Evolutionary conservation across 2,329 filamentous ascomycete genomes (phyloP), one percentile per base, ranked within the genome.

Genomic region (Ciborinia camelliae): DNA sequence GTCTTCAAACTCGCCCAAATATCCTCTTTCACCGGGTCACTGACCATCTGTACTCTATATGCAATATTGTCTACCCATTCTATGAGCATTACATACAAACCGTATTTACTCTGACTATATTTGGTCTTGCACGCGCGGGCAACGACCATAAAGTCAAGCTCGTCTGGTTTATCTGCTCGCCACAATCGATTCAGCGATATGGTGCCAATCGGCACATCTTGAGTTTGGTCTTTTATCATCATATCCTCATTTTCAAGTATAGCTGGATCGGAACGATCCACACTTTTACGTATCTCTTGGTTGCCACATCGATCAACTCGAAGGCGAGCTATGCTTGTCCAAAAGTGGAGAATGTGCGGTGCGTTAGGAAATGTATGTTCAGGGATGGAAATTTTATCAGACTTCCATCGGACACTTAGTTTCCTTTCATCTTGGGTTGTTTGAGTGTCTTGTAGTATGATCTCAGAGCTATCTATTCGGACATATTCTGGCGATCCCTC

Each of bases 31-130:
- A 63, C 51, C 23, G 51, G 61, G 4, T 48, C 30, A 30, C 7
- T 48, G 7, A n/a, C 32, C 50, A 57, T 48, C n/a, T 63, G 61
- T n/a, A 57, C 41, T 4, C 30, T 43, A 20, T 55, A 63, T 28
- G 52, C 23, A 28, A 57, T 47, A 20, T 39, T 43, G 4, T 37
- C 18, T 20, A 39, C 28, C 51, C 41, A 63, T 57, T 32, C 28
- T 57, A 63, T 63, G 7, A 41, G 30, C 61, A 57, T 63, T 23
- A 50, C 23, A 57, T 57, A 54, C 28, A 63, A 28, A 28, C 12
- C 28, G 5, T 50, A 4, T n/a, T 35, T 28, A 7, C 30, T 20
- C 2, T 23, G 14, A 6, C 15, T 32, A n/a, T 32, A 35, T 54
- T 26, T n/a, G 4, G 18, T n/a, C 20, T 30, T 30, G 20, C 35